Evolutionary conservation across 2,329 filamentous ascomycete species (phyloP).

Genomic region (Trematosphaeria pertusa): DNA sequence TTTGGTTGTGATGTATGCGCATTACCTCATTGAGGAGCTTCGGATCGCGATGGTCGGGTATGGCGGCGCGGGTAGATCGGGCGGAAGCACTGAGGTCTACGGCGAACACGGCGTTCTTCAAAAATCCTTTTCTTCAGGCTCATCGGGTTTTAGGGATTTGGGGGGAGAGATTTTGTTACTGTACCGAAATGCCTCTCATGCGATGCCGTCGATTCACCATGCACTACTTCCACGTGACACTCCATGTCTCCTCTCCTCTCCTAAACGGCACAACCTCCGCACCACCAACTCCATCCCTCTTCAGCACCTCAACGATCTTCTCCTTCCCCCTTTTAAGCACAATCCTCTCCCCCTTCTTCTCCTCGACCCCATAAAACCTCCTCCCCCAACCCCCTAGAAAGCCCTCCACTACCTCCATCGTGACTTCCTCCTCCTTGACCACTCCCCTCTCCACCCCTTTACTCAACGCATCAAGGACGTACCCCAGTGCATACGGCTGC

Average conservation of each 20-base stretch:
- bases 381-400: constrained; percentile 66
- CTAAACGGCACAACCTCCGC: constrained; percentile 72
- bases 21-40: no score
- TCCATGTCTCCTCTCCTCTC: constrained; percentile 67
- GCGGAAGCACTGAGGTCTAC: no score
- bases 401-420: constrained; percentile 60
- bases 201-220: no score
- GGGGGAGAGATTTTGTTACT: no score
- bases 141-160: no score
- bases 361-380: constrained; percentile 63
- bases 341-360: constrained; percentile 57
- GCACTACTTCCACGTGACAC: constrained; percentile 50
- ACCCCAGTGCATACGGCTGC: constrained; percentile 72
- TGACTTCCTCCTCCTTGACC: constrained; percentile 62
- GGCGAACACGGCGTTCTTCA: no score
- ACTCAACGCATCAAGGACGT: constrained; percentile 71
- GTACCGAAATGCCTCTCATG: no score
- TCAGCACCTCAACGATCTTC: constrained; percentile 62
- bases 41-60: no score
- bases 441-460: constrained; percentile 65
- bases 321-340: constrained; percentile 63
- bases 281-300: constrained; percentile 55
- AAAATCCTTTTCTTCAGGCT: no score
- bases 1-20: no score
- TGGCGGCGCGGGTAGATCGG: no score